These are phyloP conservation scores for Puccinia brachypodii DNA, from an alignment of 1,284 basidiomycete species.

Conservation along the genomic window DNA sequence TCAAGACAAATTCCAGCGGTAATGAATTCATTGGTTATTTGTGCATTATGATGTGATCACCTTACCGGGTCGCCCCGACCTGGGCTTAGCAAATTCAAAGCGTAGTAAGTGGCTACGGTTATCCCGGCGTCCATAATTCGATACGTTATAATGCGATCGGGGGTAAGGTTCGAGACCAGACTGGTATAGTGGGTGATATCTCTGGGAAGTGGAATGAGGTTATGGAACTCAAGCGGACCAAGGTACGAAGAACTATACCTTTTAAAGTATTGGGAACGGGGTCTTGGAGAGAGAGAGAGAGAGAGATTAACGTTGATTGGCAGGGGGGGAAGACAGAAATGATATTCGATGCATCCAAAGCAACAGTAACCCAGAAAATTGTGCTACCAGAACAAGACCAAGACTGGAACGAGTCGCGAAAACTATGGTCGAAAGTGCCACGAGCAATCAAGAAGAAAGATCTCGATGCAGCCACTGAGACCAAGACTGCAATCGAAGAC, in stretches of 20 bases:
- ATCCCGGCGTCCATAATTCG: too few relatives aligned
- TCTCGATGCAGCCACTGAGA: slow-evolving; percentile 88
- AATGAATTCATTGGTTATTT: too few relatives aligned
- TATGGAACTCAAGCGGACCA: slow-evolving; percentile 76
- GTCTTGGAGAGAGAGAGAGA: background rate
- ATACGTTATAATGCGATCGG: slow-evolving; percentile 91
- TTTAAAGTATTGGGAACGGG: background rate
- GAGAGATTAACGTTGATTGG: background rate
- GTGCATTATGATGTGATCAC: too few relatives aligned
- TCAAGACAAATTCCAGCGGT: too few relatives aligned
- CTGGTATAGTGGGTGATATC: slow-evolving; percentile 70
- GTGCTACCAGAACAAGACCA: slow-evolving; percentile 82
- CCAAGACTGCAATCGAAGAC: slow-evolving; percentile 89
- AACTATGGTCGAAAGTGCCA: slow-evolving; percentile 82
- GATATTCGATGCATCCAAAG: slow-evolving; percentile 77
- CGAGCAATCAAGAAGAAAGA: slow-evolving; percentile 81
- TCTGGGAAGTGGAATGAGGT: slow-evolving; percentile 85
- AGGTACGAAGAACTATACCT: slow-evolving; percentile 58
- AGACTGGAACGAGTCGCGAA: slow-evolving; percentile 82
- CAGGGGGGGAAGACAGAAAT: slow-evolving; percentile 63
- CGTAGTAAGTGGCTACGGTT: too few relatives aligned
- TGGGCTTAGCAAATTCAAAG: too few relatives aligned
- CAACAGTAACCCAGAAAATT: slow-evolving; percentile 75
- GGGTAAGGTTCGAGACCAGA: slow-evolving; percentile 68
- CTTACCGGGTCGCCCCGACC: too few relatives aligned